A percentile compares a stretch with the other conserved stretches of the same genome.
These are phyloP conservation scores for Hura crepitans DNA, from an alignment of 441 rosid genomes.

Conservation along the genomic window DNA sequence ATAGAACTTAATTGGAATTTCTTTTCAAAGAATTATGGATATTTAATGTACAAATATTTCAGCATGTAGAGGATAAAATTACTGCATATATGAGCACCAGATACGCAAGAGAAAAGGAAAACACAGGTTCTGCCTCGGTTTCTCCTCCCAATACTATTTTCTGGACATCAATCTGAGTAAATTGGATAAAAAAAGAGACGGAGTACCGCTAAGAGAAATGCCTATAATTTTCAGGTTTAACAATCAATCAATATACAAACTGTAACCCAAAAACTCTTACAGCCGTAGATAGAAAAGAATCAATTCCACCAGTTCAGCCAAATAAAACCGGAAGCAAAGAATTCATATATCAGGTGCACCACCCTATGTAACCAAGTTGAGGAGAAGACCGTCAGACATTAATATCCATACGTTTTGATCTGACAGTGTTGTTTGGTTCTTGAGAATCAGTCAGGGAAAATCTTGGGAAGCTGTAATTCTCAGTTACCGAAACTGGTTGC, in stretches of 20 bases:
- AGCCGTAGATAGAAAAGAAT: conserved; percentile 28
- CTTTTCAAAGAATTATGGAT: no score
- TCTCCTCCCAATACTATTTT: no score
- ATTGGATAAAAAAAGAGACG: no score
- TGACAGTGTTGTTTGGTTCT: conserved; percentile 47
- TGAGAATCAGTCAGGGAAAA: conserved; percentile 48
- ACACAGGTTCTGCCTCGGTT: no score
- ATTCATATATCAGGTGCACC: conserved; percentile 13
- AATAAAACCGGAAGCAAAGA: conserved; percentile 6
- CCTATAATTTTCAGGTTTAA: conserved; percentile 4
- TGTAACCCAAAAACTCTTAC: conserved; percentile 14
- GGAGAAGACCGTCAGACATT: conserved; percentile 43
- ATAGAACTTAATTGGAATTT: no score
- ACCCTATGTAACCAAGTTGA: background rate
- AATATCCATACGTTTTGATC: conserved; percentile 79
- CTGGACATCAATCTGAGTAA: no score
- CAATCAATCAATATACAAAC: conserved; percentile 24
- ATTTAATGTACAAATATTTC: no score
- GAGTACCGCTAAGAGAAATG: background rate
- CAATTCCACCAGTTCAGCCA: conserved; percentile 14
- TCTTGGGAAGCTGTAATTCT: conserved; percentile 68
- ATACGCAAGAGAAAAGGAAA: no score
- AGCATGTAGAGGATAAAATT: no score
- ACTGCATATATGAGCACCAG: no score
- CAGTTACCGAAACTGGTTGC: conserved; percentile 69